Percentiles rank a stretch among this genome's conserved stretches.
phyloP scores from a whole-genome alignment of 1,139 yeast genomes.

The Torulaspora pretoriensis region DNA sequence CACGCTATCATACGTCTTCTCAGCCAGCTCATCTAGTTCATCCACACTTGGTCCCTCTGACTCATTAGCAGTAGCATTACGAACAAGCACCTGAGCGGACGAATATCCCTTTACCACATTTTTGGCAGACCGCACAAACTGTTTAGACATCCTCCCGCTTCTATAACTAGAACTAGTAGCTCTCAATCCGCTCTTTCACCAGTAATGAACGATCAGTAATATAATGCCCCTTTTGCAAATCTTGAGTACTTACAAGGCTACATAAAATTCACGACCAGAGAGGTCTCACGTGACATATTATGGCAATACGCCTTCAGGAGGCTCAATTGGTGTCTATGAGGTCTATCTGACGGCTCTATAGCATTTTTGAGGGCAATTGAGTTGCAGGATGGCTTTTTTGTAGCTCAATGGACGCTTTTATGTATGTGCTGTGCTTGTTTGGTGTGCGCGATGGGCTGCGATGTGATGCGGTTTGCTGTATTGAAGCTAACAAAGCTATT shows the following conservation, averaged over 20 bases:
- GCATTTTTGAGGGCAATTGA: not conserved
- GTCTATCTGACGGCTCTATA: not conserved
- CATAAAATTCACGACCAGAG: not conserved
- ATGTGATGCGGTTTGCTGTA: conserved; percentile 1
- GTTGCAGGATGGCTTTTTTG: not conserved
- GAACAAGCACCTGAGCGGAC: conserved; percentile 75
- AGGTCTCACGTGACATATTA: not conserved
- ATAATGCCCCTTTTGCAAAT: conserved; percentile 13
- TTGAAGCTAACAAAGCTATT: not conserved
- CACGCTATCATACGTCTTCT: conserved; percentile 64
- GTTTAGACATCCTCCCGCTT: conserved; percentile 54
- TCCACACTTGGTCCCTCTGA: conserved; percentile 76
- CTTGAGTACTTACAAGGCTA: not conserved
- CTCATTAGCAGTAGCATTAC: conserved; percentile 93
- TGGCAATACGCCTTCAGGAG: not conserved
- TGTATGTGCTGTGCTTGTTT: not conserved
- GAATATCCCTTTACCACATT: conserved; percentile 94
- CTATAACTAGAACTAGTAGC: not conserved
- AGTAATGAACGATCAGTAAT: not conserved
- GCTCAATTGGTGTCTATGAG: not conserved
- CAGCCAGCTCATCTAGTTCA: conserved; percentile 82
- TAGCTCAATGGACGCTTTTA: not conserved
- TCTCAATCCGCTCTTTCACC: not conserved
- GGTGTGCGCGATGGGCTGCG: conserved; percentile 1
- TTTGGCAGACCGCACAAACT: conserved; percentile 79